Evolutionary conservation across 1,284 basidiomycete genomes (phyloP), one percentile per base, ranked within the genome.

Genomic region (Agroathelia rolfsii): DNA sequence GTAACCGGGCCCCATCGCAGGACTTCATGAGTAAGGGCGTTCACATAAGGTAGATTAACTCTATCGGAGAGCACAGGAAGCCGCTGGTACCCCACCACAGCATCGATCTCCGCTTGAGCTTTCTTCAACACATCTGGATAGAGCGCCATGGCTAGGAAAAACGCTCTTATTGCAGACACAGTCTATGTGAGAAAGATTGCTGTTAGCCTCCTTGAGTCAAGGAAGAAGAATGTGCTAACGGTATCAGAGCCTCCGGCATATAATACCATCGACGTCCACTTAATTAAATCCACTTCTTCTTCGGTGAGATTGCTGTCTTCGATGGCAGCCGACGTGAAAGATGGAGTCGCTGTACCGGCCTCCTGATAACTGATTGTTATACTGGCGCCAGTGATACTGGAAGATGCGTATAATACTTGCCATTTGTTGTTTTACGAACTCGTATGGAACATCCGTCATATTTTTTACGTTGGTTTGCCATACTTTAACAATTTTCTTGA

Each of bases 21-120:
- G 1, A 55, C 38, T 35, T 61, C 59, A 22, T 56, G 52, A 3
- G 61, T 47, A 18, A 62, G 37, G 2, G 59, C 60, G 10, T 47
- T 46, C 3, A 62, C 44, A 36, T 59, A 62, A n/a, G n/a, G n/a
- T n/a, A n/a, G n/a, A n/a, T n/a, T n/a, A n/a, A n/a, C n/a, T n/a
- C n/a, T n/a, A n/a, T n/a, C n/a, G n/a, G n/a, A n/a, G n/a, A n/a
- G n/a, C n/a, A n/a, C n/a, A n/a, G n/a, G n/a, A n/a, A n/a, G n/a
- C n/a, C n/a, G n/a, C n/a, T n/a, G n/a, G n/a, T n/a, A n/a, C n/a
- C n/a, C n/a, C n/a, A n/a, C n/a, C n/a, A n/a, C n/a, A n/a, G n/a
- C n/a, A 16, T 39, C 35, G 15, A 39, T 31, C 22, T 39, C 35
- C 11, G 13, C 30, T 28, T 39, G 28, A n/a, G 35, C 34, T 11